phyloP scores from a whole-genome alignment of 805 yeast genomes.

The Zygoascus bituminiphila region DNA sequence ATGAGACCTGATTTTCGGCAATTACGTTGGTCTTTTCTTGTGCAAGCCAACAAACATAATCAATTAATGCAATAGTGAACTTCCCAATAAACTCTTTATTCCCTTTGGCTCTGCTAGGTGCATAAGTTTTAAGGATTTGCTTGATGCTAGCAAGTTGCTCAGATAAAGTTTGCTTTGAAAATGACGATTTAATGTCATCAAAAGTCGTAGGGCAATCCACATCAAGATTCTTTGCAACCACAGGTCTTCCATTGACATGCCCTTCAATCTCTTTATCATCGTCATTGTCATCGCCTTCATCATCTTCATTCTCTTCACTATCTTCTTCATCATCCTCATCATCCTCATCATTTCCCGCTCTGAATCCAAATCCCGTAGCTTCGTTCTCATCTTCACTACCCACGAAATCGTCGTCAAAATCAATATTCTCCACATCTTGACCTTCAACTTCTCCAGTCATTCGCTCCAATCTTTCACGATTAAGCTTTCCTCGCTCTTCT shows the following conservation, averaged over 20 bases:
- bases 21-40: neutral
- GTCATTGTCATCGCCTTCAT: constrained; percentile 22
- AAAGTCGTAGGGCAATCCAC: constrained; percentile 8
- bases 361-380: constrained; percentile 32
- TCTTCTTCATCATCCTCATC: constrained; percentile 31
- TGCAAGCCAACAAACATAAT: constrained; percentile 11
- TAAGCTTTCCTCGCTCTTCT: constrained; percentile 26
- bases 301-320: constrained; percentile 23
- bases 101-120: constrained; percentile 73
- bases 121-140: constrained; percentile 50
- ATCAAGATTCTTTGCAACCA: neutral
- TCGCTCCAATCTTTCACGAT: constrained; percentile 29
- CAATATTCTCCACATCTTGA: constrained; percentile 3
- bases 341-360: constrained; percentile 28
- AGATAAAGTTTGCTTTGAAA: constrained; percentile 51
- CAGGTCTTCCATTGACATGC: neutral
- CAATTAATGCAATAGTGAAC: constrained; percentile 42
- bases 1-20: constrained; percentile 7
- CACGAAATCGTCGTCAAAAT: constrained; percentile 6
- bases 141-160: constrained; percentile 37
- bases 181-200: constrained; percentile 2
- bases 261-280: constrained; percentile 4
- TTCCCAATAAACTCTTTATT: constrained; percentile 65
- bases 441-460: constrained; percentile 31
- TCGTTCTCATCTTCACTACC: constrained; percentile 29